phyloP scores from a whole-genome alignment of 2,329 filamentous ascomycete species.

The Cladosporium colombiae region DNA sequence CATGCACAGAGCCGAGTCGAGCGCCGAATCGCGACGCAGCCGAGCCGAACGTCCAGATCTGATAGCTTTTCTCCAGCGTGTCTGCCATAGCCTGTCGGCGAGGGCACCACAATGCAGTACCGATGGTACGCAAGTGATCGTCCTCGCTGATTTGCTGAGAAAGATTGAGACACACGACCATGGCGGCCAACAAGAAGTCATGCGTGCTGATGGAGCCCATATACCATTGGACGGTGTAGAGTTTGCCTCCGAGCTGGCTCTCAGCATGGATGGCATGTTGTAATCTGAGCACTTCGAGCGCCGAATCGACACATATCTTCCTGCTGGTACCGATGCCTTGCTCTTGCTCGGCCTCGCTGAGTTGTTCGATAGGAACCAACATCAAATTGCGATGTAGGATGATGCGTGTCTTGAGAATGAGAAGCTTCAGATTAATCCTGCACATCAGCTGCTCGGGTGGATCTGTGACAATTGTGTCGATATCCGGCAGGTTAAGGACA shows the following conservation, averaged over 20 bases:
- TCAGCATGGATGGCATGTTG: constrained; percentile 54
- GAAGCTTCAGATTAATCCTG: constrained; percentile 53
- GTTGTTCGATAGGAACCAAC: constrained; percentile 33
- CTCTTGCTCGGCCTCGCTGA: constrained; percentile 37
- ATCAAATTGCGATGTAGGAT: constrained; percentile 59
- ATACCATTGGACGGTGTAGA: constrained; percentile 50
- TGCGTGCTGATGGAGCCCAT: constrained; percentile 48
- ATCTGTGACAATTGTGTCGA: constrained; percentile 50
- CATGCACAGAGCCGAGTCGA: not conserved
- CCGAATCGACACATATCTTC: constrained; percentile 49
- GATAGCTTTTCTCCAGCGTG: constrained; percentile 36
- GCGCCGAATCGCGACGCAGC: constrained; percentile 20
- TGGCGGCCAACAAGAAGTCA: constrained; percentile 52
- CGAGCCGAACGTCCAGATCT: constrained; percentile 33
- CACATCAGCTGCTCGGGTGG: constrained; percentile 54
- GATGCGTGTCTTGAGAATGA: constrained; percentile 54
- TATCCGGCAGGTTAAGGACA: constrained; percentile 39
- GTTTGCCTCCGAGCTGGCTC: constrained; percentile 45
- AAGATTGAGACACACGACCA: constrained; percentile 51
- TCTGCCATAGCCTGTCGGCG: constrained; percentile 33
- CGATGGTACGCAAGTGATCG: constrained; percentile 9
- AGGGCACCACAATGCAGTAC: constrained; percentile 28
- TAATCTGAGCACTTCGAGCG: constrained; percentile 50
- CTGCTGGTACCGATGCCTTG: constrained; percentile 36
- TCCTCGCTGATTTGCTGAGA: constrained; percentile 32